These are phyloP conservation scores for Talaromyces proteolyticus DNA, from an alignment of 495 filamentous ascomycete species.

Conservation along the genomic window DNA sequence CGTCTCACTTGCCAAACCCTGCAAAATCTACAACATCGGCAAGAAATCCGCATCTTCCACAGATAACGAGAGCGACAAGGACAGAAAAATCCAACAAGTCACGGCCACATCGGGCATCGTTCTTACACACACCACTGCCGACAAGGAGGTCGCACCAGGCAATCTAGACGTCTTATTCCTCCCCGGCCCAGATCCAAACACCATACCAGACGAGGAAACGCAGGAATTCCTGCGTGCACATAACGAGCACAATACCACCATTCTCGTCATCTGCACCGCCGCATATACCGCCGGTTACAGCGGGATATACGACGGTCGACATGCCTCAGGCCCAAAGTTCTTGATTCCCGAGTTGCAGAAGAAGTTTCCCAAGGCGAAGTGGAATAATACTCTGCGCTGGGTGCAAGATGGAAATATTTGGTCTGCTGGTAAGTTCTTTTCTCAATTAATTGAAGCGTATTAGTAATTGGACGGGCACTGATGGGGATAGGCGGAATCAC, in stretches of 20 bases:
- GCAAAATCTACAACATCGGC: constrained; percentile 40
- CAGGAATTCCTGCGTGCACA: constrained; percentile 41
- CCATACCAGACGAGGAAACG: constrained; percentile 22
- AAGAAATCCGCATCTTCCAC: constrained; percentile 18
- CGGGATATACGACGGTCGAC: constrained; percentile 42
- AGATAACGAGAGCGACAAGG: too few relatives aligned
- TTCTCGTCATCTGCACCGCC: constrained; percentile 52
- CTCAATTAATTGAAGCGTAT: too few relatives aligned
- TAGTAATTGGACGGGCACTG: too few relatives aligned
- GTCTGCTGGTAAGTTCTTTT: constrained; percentile 45
- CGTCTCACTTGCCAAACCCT: constrained; percentile 26
- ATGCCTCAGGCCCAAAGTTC: constrained; percentile 43
- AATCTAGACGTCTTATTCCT: constrained; percentile 47
- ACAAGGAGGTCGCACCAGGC: constrained; percentile 36
- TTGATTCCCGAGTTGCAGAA: constrained; percentile 37
- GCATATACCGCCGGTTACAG: constrained; percentile 41
- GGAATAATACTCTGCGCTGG: constrained; percentile 42
- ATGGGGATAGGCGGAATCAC: constrained; percentile 48
- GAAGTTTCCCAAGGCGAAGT: constrained; percentile 36
- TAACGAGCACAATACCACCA: constrained; percentile 26
- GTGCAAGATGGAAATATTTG: constrained; percentile 54
- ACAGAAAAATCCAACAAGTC: constrained; percentile 18
- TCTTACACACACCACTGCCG: constrained; percentile 32
- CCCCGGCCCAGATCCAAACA: constrained; percentile 43
- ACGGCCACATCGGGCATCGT: constrained; percentile 26